Percentiles rank a stretch among this genome's conserved stretches.
Conservation (phyloP, 2,329 filamentous ascomycete species). For the Dryadomyces quercus-mongolicae region DNA sequence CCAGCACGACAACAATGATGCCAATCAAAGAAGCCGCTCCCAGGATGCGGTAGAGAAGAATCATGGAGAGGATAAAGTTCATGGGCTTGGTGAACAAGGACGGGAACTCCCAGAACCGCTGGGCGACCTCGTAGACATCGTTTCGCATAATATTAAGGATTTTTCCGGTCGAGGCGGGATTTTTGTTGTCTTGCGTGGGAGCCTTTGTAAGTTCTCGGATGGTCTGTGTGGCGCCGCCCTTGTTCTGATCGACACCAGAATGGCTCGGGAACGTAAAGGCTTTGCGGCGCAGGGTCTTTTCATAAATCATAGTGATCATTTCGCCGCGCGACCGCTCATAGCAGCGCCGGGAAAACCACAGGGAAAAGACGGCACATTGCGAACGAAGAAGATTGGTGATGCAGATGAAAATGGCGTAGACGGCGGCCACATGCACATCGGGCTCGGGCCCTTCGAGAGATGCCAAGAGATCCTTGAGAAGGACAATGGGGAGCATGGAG, state of each 20-base stretch:
- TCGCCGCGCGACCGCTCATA: constrained; percentile 81
- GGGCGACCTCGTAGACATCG: constrained; percentile 72
- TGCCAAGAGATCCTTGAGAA: constrained; percentile 59
- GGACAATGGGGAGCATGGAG: constrained; percentile 49
- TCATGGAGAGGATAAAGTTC: constrained; percentile 60
- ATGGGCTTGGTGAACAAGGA: constrained; percentile 65
- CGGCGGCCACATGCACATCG: constrained; percentile 44
- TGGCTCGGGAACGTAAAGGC: constrained; percentile 44
- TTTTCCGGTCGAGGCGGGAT: constrained; percentile 71
- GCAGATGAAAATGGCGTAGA: constrained; percentile 53
- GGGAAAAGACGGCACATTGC: constrained; percentile 54
- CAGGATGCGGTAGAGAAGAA: constrained; percentile 65
- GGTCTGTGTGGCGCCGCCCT: not conserved
- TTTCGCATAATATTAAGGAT: constrained; percentile 78
- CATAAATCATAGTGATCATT: constrained; percentile 56
- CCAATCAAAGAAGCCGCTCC: constrained; percentile 70
- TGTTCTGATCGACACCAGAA: constrained; percentile 15
- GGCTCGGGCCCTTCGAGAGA: constrained; percentile 45
- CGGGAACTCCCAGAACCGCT: constrained; percentile 80
- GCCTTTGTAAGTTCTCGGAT: constrained; percentile 3
- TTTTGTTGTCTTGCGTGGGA: constrained; percentile 16
- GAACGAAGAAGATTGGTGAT: constrained; percentile 46
- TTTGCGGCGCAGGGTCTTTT: constrained; percentile 53
- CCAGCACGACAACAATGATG: constrained; percentile 53
- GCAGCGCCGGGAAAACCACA: constrained; percentile 74